Percentiles rank a stretch among this genome's conserved stretches.
phyloP scores from a whole-genome alignment of 2,329 filamentous ascomycete genomes.

The Diplodia seriata region DNA sequence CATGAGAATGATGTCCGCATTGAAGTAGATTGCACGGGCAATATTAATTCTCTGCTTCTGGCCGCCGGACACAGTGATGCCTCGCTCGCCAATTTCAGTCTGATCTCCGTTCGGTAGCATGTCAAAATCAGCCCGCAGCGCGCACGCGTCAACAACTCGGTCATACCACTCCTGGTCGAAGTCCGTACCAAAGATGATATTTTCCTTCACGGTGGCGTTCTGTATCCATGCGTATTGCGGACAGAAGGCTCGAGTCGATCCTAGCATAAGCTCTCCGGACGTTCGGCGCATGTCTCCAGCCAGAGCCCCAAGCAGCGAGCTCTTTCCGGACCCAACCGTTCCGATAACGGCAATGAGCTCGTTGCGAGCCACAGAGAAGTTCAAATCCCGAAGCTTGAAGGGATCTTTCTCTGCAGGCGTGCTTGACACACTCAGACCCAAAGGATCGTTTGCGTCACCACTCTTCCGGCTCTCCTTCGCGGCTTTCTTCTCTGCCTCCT shows the following conservation, averaged over 20 bases:
- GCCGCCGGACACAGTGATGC: conserved; percentile 93
- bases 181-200: conserved; percentile 87
- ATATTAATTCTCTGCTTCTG: conserved; percentile 97
- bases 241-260: conserved; percentile 85
- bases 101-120: conserved; percentile 89
- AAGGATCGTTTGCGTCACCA: conserved; percentile 41
- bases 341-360: conserved; percentile 88
- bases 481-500: conserved; percentile 49
- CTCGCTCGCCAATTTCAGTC: conserved; percentile 94
- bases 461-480: conserved; percentile 56
- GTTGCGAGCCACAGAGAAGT: conserved; percentile 72
- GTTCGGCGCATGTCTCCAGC: conserved; percentile 95
- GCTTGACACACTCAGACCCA: conserved; percentile 36
- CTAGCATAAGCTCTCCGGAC: conserved; percentile 73
- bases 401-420: conserved; percentile 60
- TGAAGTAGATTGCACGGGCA: conserved; percentile 75
- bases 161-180: conserved; percentile 78
- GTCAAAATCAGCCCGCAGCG: conserved; percentile 82
- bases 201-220: conserved; percentile 84
- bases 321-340: conserved; percentile 89
- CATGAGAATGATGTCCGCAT: conserved; percentile 68
- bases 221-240: conserved; percentile 99
- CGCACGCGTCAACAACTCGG: conserved; percentile 84
- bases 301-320: conserved; percentile 83
- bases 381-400: conserved; percentile 74